Evolutionary conservation across 164 flowering plant genomes (phyloP).

Genomic region (Sextonia rubra): DNA sequence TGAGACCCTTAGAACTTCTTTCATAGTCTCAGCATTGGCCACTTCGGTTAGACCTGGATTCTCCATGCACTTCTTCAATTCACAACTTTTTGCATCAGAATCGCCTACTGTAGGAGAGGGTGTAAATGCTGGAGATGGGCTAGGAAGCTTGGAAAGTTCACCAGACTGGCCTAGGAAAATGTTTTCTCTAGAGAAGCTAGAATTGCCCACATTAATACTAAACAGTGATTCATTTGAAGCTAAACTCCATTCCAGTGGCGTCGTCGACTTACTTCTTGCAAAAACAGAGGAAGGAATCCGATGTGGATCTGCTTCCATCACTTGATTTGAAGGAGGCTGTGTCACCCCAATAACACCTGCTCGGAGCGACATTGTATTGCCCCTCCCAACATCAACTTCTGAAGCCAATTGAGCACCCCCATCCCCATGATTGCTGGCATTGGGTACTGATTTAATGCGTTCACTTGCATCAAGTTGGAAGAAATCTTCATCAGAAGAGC

Average conservation of each 20-base stretch:
- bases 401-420: conserved; percentile 4
- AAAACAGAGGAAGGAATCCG: conserved; percentile 77
- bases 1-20: conserved; percentile 8
- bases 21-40: conserved; percentile 21
- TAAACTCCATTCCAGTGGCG: conserved; percentile 70
- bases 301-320: conserved; percentile 51
- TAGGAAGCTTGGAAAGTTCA: conserved; percentile 15
- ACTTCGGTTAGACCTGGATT: conserved; percentile 2
- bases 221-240: conserved; percentile 86
- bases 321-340: conserved; percentile 51
- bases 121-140: neutral
- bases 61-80: neutral
- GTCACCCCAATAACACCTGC: neutral
- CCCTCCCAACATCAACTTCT: conserved; percentile 1
- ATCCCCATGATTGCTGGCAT: neutral
- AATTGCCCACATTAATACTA: conserved; percentile 66
- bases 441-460: neutral
- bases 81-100: neutral
- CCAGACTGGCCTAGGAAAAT: conserved; percentile 29
- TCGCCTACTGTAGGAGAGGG: neutral
- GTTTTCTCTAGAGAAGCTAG: conserved; percentile 61
- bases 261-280: conserved; percentile 28
- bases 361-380: neutral
- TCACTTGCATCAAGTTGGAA: conserved; percentile 20
- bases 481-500: conserved; percentile 35